Evolutionary conservation across 345 rosid species (phyloP).

Genomic region (Abelmoschus esculentus): DNA sequence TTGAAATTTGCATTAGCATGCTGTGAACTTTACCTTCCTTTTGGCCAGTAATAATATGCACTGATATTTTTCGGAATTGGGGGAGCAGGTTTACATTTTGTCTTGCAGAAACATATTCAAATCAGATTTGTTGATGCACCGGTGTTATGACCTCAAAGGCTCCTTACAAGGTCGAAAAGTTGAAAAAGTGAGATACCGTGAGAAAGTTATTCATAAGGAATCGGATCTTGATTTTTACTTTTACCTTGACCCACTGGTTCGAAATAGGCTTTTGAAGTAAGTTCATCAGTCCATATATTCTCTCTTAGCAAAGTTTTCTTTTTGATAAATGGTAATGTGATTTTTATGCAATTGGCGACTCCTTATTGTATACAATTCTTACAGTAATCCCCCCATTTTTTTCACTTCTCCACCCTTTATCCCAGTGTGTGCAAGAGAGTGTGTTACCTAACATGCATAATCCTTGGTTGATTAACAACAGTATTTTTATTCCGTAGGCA

Average conservation of each 20-base stretch:
- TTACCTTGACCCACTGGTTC: constrained; percentile 39
- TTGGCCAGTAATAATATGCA: neutral
- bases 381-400: neutral
- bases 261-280: constrained; percentile 33
- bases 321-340: no score
- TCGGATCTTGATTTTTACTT: constrained; percentile 44
- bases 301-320: neutral
- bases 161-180: constrained; percentile 41
- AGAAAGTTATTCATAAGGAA: constrained; percentile 39
- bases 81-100: constrained; percentile 47
- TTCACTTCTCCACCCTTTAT: neutral
- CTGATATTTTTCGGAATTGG: constrained; percentile 4
- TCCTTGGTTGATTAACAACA: neutral
- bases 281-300: constrained; percentile 16
- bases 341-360: no score
- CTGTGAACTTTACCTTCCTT: neutral
- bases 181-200: constrained; percentile 30
- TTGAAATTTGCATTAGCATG: neutral
- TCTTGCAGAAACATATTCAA: constrained; percentile 30
- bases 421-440: neutral
- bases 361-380: neutral
- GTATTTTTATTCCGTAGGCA: constrained; percentile 31
- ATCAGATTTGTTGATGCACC: constrained; percentile 30
- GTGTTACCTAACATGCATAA: neutral
- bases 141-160: constrained; percentile 53